phyloP scores from a whole-genome alignment of 2,329 filamentous ascomycete species.

The Fusarium agapanthi region DNA sequence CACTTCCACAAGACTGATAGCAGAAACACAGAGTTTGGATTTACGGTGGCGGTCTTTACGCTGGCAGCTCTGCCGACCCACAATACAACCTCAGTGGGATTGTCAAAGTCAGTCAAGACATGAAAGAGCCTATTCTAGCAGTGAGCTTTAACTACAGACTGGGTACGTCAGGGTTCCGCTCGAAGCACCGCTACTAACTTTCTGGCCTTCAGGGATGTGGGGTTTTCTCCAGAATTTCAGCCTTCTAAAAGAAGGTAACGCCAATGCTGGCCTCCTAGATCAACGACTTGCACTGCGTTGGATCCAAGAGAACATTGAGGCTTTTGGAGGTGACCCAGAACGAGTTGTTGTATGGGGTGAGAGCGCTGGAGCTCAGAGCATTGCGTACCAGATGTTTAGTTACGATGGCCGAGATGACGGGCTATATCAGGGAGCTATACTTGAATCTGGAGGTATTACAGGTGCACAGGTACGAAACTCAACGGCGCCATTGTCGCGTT shows the following conservation, averaged over 20 bases:
- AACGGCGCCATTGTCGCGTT: neutral
- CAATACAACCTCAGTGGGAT: slow-evolving; percentile 48
- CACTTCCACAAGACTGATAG: neutral
- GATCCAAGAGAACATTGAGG: slow-evolving; percentile 63
- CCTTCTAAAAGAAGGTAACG: slow-evolving; percentile 53
- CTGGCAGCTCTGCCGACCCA: slow-evolving; percentile 60
- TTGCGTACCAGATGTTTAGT: slow-evolving; percentile 60
- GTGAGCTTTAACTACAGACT: slow-evolving; percentile 65
- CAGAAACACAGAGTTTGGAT: slow-evolving; percentile 58
- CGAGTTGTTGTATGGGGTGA: slow-evolving; percentile 61
- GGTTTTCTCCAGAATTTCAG: slow-evolving; percentile 61
- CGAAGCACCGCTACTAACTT: neutral
- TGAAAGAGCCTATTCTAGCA: slow-evolving; percentile 62
- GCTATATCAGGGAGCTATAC: slow-evolving; percentile 63
- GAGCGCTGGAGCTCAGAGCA: slow-evolving; percentile 53
- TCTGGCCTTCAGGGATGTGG: slow-evolving; percentile 47
- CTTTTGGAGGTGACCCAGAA: slow-evolving; percentile 58
- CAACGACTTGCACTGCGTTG: slow-evolving; percentile 59
- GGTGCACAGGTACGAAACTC: slow-evolving; percentile 26
- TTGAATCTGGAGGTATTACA: slow-evolving; percentile 57
- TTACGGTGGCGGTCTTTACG: slow-evolving; percentile 63
- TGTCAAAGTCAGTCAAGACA: slow-evolving; percentile 61
- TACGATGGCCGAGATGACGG: slow-evolving; percentile 65
- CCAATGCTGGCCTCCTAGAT: slow-evolving; percentile 60
- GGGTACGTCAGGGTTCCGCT: slow-evolving; percentile 29